These are phyloP conservation scores for Abelmoschus esculentus DNA, from an alignment of 345 rosid genomes.

Conservation along the genomic window DNA sequence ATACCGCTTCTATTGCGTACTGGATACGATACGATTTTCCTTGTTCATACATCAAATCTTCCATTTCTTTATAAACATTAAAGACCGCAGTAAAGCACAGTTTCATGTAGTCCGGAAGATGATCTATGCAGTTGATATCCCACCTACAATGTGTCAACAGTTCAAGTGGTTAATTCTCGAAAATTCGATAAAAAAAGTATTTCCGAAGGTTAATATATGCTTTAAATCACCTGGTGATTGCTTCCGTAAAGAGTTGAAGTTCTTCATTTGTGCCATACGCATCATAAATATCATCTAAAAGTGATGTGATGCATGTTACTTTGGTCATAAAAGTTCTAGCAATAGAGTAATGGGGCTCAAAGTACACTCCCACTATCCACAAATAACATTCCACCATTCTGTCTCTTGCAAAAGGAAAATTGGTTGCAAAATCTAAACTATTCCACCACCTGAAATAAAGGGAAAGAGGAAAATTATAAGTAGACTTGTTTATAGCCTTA, in stretches of 20 bases:
- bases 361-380: background rate
- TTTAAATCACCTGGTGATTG: slow-evolving; percentile 8
- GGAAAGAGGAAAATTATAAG: too few relatives aligned
- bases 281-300: slow-evolving; percentile 25
- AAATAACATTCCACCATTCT: background rate
- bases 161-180: background rate
- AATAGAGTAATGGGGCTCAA: slow-evolving; percentile 16
- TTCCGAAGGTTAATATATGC: too few relatives aligned
- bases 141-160: background rate
- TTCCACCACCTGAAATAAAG: background rate
- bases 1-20: background rate
- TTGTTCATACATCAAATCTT: background rate
- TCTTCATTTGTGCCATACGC: slow-evolving; percentile 18
- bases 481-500: too few relatives aligned
- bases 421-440: slow-evolving; percentile 14
- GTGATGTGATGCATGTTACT: slow-evolving; percentile 1
- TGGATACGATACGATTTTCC: background rate
- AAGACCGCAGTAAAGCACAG: background rate
- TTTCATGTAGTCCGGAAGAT: background rate
- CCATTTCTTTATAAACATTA: background rate
- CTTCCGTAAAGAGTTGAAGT: slow-evolving; percentile 14
- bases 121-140: background rate
- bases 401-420: slow-evolving; percentile 24
- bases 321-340: slow-evolving; percentile 18
- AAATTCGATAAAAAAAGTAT: too few relatives aligned